phyloP scores from a whole-genome alignment of 1,139 yeast genomes.

The Hyphopichia fennica region DNA sequence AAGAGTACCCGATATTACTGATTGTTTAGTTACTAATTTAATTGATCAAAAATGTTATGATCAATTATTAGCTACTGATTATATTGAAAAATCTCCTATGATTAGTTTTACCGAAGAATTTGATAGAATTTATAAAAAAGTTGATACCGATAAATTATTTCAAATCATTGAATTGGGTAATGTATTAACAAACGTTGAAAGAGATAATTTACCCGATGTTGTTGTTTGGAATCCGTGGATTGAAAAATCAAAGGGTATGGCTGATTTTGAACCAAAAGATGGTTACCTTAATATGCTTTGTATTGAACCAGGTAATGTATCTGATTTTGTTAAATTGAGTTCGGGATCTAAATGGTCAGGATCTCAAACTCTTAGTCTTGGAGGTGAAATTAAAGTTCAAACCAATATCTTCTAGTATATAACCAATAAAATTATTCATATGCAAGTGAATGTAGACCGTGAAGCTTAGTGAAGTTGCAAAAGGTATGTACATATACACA shows the following conservation, averaged over 20 bases:
- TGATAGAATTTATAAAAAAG: constrained; percentile 76
- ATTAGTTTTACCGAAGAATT: constrained; percentile 75
- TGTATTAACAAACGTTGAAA: constrained; percentile 63
- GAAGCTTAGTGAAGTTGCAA: too few relatives aligned
- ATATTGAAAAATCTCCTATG: constrained; percentile 71
- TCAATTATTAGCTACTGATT: constrained; percentile 63
- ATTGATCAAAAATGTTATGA: constrained; percentile 71
- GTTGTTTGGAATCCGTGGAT: constrained; percentile 99
- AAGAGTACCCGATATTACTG: constrained; percentile 71
- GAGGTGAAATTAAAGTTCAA: constrained; percentile 48
- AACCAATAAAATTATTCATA: too few relatives aligned
- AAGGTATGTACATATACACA: too few relatives aligned
- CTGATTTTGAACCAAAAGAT: constrained; percentile 80
- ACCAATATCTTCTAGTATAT: constrained; percentile 33
- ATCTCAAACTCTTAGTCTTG: constrained; percentile 34
- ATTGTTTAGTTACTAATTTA: constrained; percentile 73
- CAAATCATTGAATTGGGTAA: constrained; percentile 70
- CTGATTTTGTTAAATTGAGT: constrained; percentile 57
- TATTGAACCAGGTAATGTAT: constrained; percentile 89
- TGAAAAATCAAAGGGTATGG: constrained; percentile 74
- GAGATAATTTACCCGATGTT: constrained; percentile 75
- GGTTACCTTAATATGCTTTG: constrained; percentile 90
- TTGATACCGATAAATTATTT: constrained; percentile 53
- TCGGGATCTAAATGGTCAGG: constrained; percentile 71
- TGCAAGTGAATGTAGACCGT: background rate